Evolutionary conservation across 2,329 filamentous ascomycete species (phyloP), one percentile per base, ranked within the genome.

Genomic region (Aspergillus fumigatus): DNA sequence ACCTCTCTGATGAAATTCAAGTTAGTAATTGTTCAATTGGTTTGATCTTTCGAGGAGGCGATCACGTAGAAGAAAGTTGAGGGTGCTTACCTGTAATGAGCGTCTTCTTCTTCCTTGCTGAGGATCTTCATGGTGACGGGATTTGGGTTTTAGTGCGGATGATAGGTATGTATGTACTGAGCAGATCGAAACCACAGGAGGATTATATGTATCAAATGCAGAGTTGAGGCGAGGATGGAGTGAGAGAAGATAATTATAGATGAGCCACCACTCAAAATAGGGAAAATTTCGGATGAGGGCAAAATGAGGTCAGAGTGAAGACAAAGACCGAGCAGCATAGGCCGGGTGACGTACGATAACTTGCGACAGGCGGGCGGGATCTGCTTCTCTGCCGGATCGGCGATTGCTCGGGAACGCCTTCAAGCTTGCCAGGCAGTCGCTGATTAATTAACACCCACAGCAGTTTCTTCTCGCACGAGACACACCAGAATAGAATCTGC

Each of bases 71-170:
- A 17, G 14, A 38, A 7, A 17, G 25, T 38, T 38, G 14, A 0
- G 14, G 17, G 14, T 38, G 29, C 77, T 51, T 76, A 86, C 84
- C 81, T 78, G 84, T 95, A 96, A 83, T 97, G 92, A 53, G 84
- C 89, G 59, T 81, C 74, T 78, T 97, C 92, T 79, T 97, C 90
- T 84, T 97, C 91, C 74, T 93, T 91, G 67, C 89, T 95, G 73
- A 97, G 83, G 71, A 97, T 81, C 88, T 97, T 97, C 94, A 97
- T 99, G 61, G 51, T 81, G 75, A 66, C 62, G 64, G 63, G 59
- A 53, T 54, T 52, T 23, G 35, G 50, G 21, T 27, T 48, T 32
- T 43, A 43, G 40, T 43, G n/a, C 11, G 40, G 4, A n/a, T 10
- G 47, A 11, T 41, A 52, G 21, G 40, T 55, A 41, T 53, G 27